Base-by-base conservation (phyloP, 495 filamentous ascomycete species). In the Aspergillus affinis region DNA sequence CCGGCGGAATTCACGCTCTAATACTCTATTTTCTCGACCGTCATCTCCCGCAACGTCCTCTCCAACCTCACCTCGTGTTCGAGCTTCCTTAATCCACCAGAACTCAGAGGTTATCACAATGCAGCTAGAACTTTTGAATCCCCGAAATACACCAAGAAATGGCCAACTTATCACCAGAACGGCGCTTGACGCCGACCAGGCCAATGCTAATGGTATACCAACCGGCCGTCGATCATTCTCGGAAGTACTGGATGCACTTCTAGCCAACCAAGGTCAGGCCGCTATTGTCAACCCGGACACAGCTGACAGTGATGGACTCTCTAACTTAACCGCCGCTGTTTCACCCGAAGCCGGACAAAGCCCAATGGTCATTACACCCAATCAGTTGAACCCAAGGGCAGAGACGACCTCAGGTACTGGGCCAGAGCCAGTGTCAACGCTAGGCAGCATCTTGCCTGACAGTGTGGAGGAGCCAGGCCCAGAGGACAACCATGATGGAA, bases 51-150 rank as follows among this genome's bases (percentile, higher is more conserved):
- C 70, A 48, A 73, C 72, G 17, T 78, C 77, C n/a, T 77, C 76
- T 1, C 74, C 73, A 26, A 73, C 70, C n/a, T 81, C 78, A 15
- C 78, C 78, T 54, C 77, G 68, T 9, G 72, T 81, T 21, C 69
- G 78, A 23, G 77, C 78, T 17, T 79, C 77, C 1, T 63, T 81
- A 45, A 74, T 79, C 21, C 76, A 79, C 57, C 75, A 79, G 30
- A 74, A 75, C 48, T 74, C 78, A 6, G 76, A 80, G 55, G 69
- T 78, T n/a, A 78, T 79, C 55, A 79, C 78, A 5, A 81, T 80
- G 78, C 76, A 81, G 51, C 55, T 81, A 21, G 77, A 78, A 49
- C 61, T 81, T 2, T 54, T 78, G 36, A 68, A 67, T 3, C 77
- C 73, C 55, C 76, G 64, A 29, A 71, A 62, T 21, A n/a, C 61